phyloP scores from a whole-genome alignment of 495 filamentous ascomycete species.

The Hypomontagnella submonticulosa region DNA sequence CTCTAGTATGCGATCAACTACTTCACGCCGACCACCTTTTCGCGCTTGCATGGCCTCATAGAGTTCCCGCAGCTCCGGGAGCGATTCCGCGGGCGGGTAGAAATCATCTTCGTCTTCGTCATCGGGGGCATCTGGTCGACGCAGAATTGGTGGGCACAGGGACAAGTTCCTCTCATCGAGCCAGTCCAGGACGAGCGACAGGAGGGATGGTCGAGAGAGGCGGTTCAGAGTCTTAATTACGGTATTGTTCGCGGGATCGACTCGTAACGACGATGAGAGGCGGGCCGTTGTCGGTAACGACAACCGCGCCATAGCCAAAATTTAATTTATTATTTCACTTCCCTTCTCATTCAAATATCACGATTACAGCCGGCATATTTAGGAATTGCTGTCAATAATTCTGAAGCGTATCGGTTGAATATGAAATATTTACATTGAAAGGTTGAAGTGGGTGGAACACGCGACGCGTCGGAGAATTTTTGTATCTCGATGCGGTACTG shows the following conservation, averaged over 20 bases:
- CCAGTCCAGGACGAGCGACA: constrained; percentile 78
- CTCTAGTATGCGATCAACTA: constrained; percentile 78
- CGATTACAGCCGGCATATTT: neutral
- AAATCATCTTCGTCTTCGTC: constrained; percentile 62
- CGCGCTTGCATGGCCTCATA: constrained; percentile 65
- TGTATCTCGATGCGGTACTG: neutral
- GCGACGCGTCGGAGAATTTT: constrained; percentile 37
- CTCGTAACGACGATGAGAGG: constrained; percentile 63
- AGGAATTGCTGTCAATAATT: neutral
- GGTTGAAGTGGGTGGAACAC: constrained; percentile 36
- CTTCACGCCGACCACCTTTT: constrained; percentile 77
- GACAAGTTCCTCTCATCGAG: constrained; percentile 70
- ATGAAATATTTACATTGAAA: neutral
- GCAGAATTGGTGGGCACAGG: constrained; percentile 66
- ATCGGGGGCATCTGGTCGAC: constrained; percentile 54
- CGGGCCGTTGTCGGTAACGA: constrained; percentile 59
- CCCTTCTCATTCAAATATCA: neutral
- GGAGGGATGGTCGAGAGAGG: constrained; percentile 74
- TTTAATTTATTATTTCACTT: neutral
- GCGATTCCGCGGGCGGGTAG: constrained; percentile 69
- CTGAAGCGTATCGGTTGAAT: neutral
- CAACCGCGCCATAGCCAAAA: constrained; percentile 52
- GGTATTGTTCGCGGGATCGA: constrained; percentile 70
- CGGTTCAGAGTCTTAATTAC: constrained; percentile 72
- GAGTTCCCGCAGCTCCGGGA: constrained; percentile 69